phyloP scores from a whole-genome alignment of 2,329 filamentous ascomycete species.

The Trichoderma polysporum region DNA sequence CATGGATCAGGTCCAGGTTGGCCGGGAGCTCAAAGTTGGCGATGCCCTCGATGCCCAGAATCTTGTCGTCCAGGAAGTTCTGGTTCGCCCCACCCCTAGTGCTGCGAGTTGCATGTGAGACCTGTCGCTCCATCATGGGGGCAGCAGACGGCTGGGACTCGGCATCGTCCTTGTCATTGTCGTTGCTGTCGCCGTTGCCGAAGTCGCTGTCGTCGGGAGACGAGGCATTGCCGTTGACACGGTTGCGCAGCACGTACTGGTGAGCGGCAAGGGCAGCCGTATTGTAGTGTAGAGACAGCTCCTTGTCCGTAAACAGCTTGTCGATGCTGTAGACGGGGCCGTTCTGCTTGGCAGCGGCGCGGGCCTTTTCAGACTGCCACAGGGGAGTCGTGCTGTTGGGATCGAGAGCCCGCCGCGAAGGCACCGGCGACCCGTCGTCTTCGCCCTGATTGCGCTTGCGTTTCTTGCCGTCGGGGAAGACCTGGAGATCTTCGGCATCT shows the following conservation, averaged over 20 bases:
- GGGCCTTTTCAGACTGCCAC: slow-evolving; percentile 61
- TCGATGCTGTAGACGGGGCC: slow-evolving; percentile 65
- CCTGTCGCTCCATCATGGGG: slow-evolving; percentile 61
- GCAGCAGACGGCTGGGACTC: slow-evolving; percentile 52
- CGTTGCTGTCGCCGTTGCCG: slow-evolving; percentile 51
- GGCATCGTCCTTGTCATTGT: slow-evolving; percentile 49
- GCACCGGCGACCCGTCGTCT: slow-evolving; percentile 63
- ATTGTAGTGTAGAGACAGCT: slow-evolving; percentile 65
- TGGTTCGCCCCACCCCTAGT: slow-evolving; percentile 55
- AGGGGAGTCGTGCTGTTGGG: slow-evolving; percentile 58
- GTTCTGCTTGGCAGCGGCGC: slow-evolving; percentile 53
- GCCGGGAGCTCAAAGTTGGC: slow-evolving; percentile 58
- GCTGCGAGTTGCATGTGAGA: slow-evolving; percentile 64
- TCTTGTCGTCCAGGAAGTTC: slow-evolving; percentile 58
- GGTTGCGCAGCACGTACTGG: slow-evolving; percentile 60
- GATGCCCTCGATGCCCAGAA: slow-evolving; percentile 60
- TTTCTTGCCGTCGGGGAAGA: slow-evolving; percentile 59
- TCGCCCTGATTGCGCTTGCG: slow-evolving; percentile 60
- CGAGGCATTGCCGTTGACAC: slow-evolving; percentile 49
- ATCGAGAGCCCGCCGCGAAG: slow-evolving; percentile 56
- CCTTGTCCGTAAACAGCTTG: slow-evolving; percentile 70
- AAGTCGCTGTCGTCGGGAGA: slow-evolving; percentile 56
- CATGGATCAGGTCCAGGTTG: slow-evolving; percentile 57
- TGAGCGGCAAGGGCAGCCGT: slow-evolving; percentile 61
- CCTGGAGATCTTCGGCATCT: slow-evolving; percentile 58